Percentiles rank a stretch among this genome's conserved stretches.
Evolutionary conservation across 371 early-diverging fungal genomes (phyloP).

Genomic region (Lichtheimia hyalospora): DNA sequence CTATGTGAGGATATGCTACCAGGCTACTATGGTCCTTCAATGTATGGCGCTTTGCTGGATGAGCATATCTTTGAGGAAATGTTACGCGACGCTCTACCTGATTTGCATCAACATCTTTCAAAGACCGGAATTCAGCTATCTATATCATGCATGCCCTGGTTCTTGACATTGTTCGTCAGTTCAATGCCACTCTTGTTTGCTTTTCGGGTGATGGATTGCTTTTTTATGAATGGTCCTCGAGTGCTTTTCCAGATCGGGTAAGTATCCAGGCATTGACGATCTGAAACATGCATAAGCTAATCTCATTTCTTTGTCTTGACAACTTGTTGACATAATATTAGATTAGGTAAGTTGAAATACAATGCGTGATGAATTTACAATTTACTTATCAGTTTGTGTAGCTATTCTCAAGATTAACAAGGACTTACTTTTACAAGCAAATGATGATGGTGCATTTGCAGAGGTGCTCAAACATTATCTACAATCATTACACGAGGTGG

Average conservation of each 20-base stretch:
- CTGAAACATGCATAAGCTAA: no score
- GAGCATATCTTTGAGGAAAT: constrained; percentile 91
- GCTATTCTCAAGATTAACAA: neutral
- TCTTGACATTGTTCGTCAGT: constrained; percentile 92
- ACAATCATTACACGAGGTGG: neutral
- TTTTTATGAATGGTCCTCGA: constrained; percentile 93
- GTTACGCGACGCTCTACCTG: constrained; percentile 75
- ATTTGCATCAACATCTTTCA: constrained; percentile 77
- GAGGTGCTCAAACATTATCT: neutral
- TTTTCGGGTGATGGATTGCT: constrained; percentile 89
- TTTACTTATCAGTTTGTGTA: neutral
- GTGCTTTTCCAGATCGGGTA: constrained; percentile 90
- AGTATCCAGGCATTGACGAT: constrained; percentile 11
- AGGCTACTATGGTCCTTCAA: constrained; percentile 95
- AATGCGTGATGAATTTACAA: no score
- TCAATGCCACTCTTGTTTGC: constrained; percentile 87
- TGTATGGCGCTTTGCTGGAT: constrained; percentile 97
- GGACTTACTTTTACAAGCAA: neutral
- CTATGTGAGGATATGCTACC: constrained; percentile 90
- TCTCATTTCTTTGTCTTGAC: no score
- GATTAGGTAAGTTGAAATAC: no score
- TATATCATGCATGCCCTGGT: constrained; percentile 96
- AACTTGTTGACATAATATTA: no score
- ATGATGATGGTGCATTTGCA: neutral
- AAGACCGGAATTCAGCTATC: constrained; percentile 90